Evolutionary conservation across 2,329 filamentous ascomycete species (phyloP), one percentile per base, ranked within the genome.

Genomic region (Nothophoma quercina): DNA sequence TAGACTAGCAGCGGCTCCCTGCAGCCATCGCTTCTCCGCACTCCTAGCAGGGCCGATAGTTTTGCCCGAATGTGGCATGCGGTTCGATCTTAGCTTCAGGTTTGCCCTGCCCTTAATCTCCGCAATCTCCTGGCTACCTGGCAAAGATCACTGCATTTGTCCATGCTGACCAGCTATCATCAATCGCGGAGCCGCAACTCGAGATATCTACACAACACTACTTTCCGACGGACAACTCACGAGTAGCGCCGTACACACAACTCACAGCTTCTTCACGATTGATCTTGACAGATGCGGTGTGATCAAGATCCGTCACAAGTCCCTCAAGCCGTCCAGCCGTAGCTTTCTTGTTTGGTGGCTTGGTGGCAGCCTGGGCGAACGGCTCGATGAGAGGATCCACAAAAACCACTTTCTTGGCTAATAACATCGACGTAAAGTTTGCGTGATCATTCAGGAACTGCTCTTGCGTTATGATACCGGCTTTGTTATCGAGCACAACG

Each of bases 21-120:
- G 30, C 46, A 42, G 36, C 42, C 29, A 38, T 21, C 29, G 23
- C 26, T 36, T 47, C 50, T 36, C 50, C 42, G 36, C 43, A 38
- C 21, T 33, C n/a, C 8, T 18, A 28, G 29, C 15, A 15, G 23
- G 23, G 34, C 19, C 40, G 34, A 51, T 23, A 34, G 7, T 7
- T 6, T 10, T 52, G 29, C 41, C 48, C 12, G 18, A 5, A 45
- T 39, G 5, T 5, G 28, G 41, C 15, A 44, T 44, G 40, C 18
- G 41, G n/a, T 45, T 51, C 18, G 29, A 30, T 39, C 34, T 5
- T 13, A 18, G 23, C 2, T 29, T 40, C 18, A 30, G 22, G 23
- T 10, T 30, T 12, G 16, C 15, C 1, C 9, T 4, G 12, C 18
- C 21, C 10, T 13, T 13, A 18, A 39, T 29, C 36, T 40, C 42